Base-by-base conservation (phyloP, 768 basidiomycete species). In the Panellus pusillus region DNA sequence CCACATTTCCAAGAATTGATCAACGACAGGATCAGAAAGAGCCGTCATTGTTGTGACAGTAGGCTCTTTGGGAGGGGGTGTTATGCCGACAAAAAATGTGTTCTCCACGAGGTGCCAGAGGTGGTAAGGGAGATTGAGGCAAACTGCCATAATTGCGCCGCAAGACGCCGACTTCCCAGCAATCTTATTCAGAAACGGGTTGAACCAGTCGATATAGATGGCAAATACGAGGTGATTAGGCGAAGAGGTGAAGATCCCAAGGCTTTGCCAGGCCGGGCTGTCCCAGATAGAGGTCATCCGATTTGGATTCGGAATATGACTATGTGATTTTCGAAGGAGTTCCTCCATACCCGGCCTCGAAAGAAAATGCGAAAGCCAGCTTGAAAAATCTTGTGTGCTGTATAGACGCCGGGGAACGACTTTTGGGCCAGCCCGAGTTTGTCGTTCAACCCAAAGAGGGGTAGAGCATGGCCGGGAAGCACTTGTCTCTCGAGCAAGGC, bases 61-160 rank as follows among this genome's bases (percentile, higher is more conserved):
- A 2, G 52, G 52, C 40, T 47, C 46, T 39, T 55, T 49, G 9
- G 54, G 52, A 11, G 50, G 52, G 18, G 62, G 62, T 11, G 51
- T 63, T 31, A 63, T 55, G 27, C 58, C 58, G 9, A 52, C 59
- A 28, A 68, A 50, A 44, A 49, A 63, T 2, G 60, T 37, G 24
- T 58, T 66, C 20, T 66, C 65, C 4, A 28, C 3, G 9, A 45
- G 47, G 43, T 63, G 59, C 27, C 61, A 60, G 6, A 66, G n/a
- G 17, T 55, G 43, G 11, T 37, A 32, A 0, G 67, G 67, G 4
- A 68, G 48, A 40, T 69, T 68, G 36, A 65, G 27, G 47, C 67
- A 67, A 6, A 60, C 54, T 44, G 66, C 40, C 20, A 61, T 63
- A n/a, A 56, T 50, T 6, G 55, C 55, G 4, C 55, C 49, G 18